Conservation (phyloP, 192 early-diverging fungal genomes). For the Entophlyctis helioformis region DNA sequence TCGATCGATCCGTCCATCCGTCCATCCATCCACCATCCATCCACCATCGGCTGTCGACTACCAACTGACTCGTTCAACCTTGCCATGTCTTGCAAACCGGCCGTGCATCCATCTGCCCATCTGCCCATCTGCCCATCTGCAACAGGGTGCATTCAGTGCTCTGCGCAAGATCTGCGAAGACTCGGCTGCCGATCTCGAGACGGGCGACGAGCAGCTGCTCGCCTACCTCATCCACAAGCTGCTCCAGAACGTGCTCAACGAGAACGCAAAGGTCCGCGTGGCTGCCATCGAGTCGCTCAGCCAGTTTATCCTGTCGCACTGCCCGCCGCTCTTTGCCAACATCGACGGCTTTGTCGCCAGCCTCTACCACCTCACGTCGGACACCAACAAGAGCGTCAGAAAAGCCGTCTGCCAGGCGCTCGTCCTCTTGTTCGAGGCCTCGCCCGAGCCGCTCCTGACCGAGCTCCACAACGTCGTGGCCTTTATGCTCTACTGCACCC, state of each 20-base stretch:
- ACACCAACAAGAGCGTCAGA: conserved; percentile 70
- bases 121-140: neutral
- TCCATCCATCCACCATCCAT: no score
- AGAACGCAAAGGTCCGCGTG: conserved; percentile 60
- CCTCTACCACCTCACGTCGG: conserved; percentile 75
- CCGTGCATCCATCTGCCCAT: neutral
- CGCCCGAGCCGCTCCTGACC: conserved; percentile 74
- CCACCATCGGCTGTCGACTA: no score
- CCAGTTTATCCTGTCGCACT: conserved; percentile 72
- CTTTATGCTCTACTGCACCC: conserved; percentile 94
- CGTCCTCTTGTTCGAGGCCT: conserved; percentile 76
- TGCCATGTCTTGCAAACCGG: neutral
- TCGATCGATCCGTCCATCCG: neutral
- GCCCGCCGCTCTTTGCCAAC: conserved; percentile 56
- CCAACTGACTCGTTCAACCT: neutral
- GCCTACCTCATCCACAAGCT: conserved; percentile 85
- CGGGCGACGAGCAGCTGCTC: conserved; percentile 60
- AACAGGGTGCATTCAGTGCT: conserved; percentile 72
- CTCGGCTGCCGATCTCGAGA: conserved; percentile 65
- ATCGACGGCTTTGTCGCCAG: conserved; percentile 60
- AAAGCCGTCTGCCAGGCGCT: conserved; percentile 90
- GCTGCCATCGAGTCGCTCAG: conserved; percentile 73
- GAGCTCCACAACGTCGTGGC: conserved; percentile 81
- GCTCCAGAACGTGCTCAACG: conserved; percentile 71
- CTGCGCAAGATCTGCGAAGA: conserved; percentile 96